phyloP scores from a whole-genome alignment of 2,329 filamentous ascomycete species.

The Cladosporium sp. region DNA sequence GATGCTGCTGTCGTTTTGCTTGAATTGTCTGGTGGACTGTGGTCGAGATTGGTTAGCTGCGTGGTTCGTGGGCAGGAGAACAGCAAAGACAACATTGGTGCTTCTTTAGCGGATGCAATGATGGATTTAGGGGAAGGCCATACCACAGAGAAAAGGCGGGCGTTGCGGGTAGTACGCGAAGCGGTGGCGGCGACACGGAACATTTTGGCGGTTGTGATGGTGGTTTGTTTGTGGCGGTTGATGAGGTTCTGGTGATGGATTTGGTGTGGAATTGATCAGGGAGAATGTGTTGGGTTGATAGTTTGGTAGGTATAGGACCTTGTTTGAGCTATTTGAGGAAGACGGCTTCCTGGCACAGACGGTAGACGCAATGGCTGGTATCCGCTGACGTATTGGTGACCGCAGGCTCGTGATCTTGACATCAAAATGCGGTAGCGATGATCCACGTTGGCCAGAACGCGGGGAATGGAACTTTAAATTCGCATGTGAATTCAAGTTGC shows the following conservation, averaged over 20 bases:
- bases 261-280: background rate
- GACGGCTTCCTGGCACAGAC: background rate
- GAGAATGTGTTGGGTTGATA: background rate
- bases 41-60: background rate
- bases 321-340: background rate
- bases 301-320: background rate
- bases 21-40: constrained; percentile 51
- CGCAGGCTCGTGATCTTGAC: background rate
- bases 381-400: background rate
- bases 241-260: background rate
- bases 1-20: constrained; percentile 43
- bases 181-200: constrained; percentile 40
- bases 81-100: background rate
- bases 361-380: background rate
- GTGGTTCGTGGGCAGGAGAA: background rate
- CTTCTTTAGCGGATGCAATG: constrained; percentile 53
- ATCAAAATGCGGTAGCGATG: background rate
- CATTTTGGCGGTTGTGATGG: constrained; percentile 34
- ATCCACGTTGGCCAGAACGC: background rate
- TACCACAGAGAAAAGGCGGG: constrained; percentile 53
- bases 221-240: constrained; percentile 1
- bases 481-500: constrained; percentile 3
- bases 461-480: background rate
- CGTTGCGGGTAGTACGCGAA: constrained; percentile 40
- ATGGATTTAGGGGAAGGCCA: constrained; percentile 46